Percentiles rank a stretch among this genome's conserved stretches.
phyloP scores from a whole-genome alignment of 2,329 filamentous ascomycete species.

The Stemphylium vesicarium region DNA sequence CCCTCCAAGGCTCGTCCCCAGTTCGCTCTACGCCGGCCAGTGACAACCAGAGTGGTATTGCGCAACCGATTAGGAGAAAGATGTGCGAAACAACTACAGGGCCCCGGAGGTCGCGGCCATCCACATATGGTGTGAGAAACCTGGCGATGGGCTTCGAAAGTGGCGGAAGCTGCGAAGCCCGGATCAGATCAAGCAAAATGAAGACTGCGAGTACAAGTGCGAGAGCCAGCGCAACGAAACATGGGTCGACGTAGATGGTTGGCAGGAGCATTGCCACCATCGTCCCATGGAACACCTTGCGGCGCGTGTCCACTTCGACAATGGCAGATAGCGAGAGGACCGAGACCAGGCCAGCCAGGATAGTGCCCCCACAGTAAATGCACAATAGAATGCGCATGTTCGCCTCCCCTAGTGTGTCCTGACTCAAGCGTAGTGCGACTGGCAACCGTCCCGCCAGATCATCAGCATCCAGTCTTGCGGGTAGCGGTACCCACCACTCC shows the following conservation, averaged over 20 bases:
- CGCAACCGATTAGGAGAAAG: conserved; percentile 92
- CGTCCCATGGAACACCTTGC: conserved; percentile 98
- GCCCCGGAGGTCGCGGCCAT: conserved; percentile 88
- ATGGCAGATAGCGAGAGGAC: conserved; percentile 77
- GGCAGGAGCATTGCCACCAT: conserved; percentile 97
- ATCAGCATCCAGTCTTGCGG: conserved; percentile 51
- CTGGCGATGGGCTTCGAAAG: conserved; percentile 82
- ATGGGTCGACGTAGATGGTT: conserved; percentile 83
- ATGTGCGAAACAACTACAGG: conserved; percentile 97
- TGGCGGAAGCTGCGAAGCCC: conserved; percentile 89
- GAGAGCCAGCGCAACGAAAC: conserved; percentile 82
- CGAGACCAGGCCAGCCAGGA: conserved; percentile 73
- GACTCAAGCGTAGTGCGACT: conserved; percentile 68
- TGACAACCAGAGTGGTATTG: conserved; percentile 90
- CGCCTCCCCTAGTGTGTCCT: conserved; percentile 71
- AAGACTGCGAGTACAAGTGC: conserved; percentile 81
- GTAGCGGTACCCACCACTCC: conserved; percentile 77
- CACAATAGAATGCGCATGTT: conserved; percentile 81
- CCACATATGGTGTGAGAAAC: conserved; percentile 92
- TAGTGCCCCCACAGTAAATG: conserved; percentile 74
- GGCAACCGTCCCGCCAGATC: conserved; percentile 19
- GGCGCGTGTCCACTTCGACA: conserved; percentile 91
- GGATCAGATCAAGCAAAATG: conserved; percentile 83
- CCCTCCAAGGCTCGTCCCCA: conserved; percentile 63
- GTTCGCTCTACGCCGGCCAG: conserved; percentile 71